Base-by-base conservation (phyloP, 176 grass and related monocot species). In the Oryza officinalis region DNA sequence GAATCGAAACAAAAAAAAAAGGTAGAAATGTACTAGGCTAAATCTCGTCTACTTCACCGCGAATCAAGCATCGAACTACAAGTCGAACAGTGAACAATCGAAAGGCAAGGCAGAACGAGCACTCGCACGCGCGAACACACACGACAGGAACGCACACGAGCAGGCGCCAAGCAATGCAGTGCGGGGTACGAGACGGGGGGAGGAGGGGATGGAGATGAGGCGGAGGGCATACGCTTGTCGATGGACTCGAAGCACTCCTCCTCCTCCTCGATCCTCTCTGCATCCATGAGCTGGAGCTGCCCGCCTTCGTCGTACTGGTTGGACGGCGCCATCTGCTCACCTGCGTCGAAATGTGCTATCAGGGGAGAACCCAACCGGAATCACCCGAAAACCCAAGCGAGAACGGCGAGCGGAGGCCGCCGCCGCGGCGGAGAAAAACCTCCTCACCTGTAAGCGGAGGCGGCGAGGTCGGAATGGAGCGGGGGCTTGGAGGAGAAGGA, bases 181-280 rank as follows among this genome's bases (percentile, higher is more conserved):
- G 75, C 31, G 10, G 76, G 61, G 59, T 52, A 66, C n/a, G 77
- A 57, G 35, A 43, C 2, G 37, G 73, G 46, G 50, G 33, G 33
- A 6, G 50, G 13, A 27, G 12, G 37, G 45, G 50, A 27, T 44
- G 20, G 43, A 80, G 35, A 46, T 6, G 66, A 23, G 38, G 17
- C 15, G 75, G 47, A 2, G 85, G 13, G 47, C 72, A 26, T 84
- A 94, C 95, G 35, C 90, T 93, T 94, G 45, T 97, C 95, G 71
- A 97, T 94, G 26, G 95, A 80, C 84, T 95, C 92, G 72, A 98
- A 98, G 92, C 75, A 85, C 74, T 95, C 92, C 60, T 95, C 90
- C 83, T 97, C 95, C 20, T 91, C 95, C 18, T 94, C 91, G 18
- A 71, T 38, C 69, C 79, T 81, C 50, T 93, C 90, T n/a, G 77